Conservation (phyloP, 495 filamentous ascomycete species). For the Haplographium delicatum region DNA sequence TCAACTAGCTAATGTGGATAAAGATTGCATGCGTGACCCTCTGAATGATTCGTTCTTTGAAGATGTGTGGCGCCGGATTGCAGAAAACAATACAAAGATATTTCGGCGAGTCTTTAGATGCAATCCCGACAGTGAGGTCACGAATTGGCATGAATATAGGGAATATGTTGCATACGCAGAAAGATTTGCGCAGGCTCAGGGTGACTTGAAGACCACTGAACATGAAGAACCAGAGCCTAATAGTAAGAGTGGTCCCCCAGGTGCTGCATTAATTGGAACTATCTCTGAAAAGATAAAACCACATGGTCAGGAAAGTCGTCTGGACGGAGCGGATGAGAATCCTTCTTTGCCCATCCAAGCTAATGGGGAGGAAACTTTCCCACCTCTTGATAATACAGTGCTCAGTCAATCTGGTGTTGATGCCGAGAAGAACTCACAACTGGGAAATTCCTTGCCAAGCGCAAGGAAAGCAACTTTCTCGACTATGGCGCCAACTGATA, state of each 20-base stretch:
- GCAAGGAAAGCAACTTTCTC: conserved; percentile 24
- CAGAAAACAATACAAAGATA: conserved; percentile 90
- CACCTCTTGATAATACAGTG: conserved; percentile 16
- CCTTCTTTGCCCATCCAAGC: conserved; percentile 18
- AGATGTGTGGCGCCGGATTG: conserved; percentile 82
- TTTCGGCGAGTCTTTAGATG: conserved; percentile 92
- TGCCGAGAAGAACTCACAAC: conserved; percentile 11
- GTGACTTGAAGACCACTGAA: conserved; percentile 39
- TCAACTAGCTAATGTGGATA: conserved; percentile 47
- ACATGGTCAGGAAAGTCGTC: conserved; percentile 19
- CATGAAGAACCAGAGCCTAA: conserved; percentile 37
- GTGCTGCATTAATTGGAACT: conserved; percentile 22
- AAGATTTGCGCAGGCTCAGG: conserved; percentile 68
- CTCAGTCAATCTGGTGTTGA: conserved; percentile 4
- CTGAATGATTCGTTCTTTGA: conserved; percentile 77
- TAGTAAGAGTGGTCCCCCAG: conserved; percentile 41
- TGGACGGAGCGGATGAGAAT: conserved; percentile 35
- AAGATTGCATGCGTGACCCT: conserved; percentile 68
- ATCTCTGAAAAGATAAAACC: conserved; percentile 29
- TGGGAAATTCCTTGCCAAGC: background rate
- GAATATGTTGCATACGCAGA: conserved; percentile 76
- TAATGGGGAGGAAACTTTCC: conserved; percentile 22
- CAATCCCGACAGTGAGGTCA: conserved; percentile 93
- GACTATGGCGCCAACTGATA: conserved; percentile 8
- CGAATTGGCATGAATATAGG: conserved; percentile 90